Conservation (phyloP, 2,329 filamentous ascomycete species). For the Seiridium cupressi region DNA sequence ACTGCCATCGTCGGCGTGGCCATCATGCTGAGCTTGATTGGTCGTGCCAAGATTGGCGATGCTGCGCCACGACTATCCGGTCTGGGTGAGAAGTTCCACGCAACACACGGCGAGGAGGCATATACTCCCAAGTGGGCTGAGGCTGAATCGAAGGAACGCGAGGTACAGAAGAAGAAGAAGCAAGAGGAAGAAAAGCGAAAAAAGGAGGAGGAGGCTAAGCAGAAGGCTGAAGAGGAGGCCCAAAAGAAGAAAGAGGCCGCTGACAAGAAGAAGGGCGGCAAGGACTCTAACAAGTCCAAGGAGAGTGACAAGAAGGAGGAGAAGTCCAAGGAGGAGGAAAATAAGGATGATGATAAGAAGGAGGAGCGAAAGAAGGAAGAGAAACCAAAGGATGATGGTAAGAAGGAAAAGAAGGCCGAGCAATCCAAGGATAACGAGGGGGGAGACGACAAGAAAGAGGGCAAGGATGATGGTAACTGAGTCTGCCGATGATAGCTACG, state of each 20-base stretch:
- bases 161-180: constrained; percentile 29
- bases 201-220: constrained; percentile 13
- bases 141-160: constrained; percentile 41
- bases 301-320: constrained; percentile 20
- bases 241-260: constrained; percentile 31
- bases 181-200: constrained; percentile 30
- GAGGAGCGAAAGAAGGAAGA: constrained; percentile 16
- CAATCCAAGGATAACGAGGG: constrained; percentile 19
- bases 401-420: constrained; percentile 7
- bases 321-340: constrained; percentile 14
- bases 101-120: constrained; percentile 29
- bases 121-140: constrained; percentile 43
- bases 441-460: constrained; percentile 15
- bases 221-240: constrained; percentile 10
- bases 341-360: constrained; percentile 19
- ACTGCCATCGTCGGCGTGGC: constrained; percentile 84
- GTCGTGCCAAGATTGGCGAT: constrained; percentile 70
- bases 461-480: constrained; percentile 3
- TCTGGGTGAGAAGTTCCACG: constrained; percentile 36
- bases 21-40: constrained; percentile 78
- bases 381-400: constrained; percentile 3
- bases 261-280: constrained; percentile 28
- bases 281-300: constrained; percentile 24
- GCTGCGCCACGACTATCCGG: constrained; percentile 32
- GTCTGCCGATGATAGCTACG: background rate